These are phyloP conservation scores for Rubroshorea leprosula DNA, from an alignment of 345 rosid genomes.

Conservation along the genomic window DNA sequence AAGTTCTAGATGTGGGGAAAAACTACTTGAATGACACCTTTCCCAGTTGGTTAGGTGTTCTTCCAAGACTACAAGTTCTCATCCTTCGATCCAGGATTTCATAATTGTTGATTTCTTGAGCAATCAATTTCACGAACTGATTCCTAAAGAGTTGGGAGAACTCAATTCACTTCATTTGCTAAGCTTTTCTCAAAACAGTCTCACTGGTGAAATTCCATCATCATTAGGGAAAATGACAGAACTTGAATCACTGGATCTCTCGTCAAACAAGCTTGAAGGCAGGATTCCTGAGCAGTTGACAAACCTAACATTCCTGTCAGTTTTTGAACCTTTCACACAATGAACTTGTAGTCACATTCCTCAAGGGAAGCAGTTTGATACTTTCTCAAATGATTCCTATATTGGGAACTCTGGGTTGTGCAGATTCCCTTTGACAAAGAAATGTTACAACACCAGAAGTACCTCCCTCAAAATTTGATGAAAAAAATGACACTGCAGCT, in stretches of 20 bases:
- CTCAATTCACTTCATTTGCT: conserved; percentile 15
- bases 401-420: too few relatives aligned
- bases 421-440: too few relatives aligned
- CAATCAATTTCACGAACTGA: conserved; percentile 7
- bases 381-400: too few relatives aligned
- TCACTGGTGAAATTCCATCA: too few relatives aligned
- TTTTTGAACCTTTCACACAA: conserved; percentile 15
- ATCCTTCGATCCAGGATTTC: background rate
- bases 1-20: background rate
- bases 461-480: background rate
- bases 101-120: background rate
- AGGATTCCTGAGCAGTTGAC: conserved; percentile 18
- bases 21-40: conserved; percentile 13
- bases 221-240: too few relatives aligned
- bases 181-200: conserved; percentile 12
- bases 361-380: too few relatives aligned
- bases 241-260: too few relatives aligned
- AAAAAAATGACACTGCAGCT: background rate
- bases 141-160: conserved; percentile 14
- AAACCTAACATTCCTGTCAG: background rate
- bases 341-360: conserved; percentile 16
- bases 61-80: background rate
- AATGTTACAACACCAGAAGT: too few relatives aligned
- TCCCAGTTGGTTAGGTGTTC: conserved; percentile 4
- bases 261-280: too few relatives aligned